Conservation (phyloP, 2,329 filamentous ascomycete species). For the Macrophomina tecta region DNA sequence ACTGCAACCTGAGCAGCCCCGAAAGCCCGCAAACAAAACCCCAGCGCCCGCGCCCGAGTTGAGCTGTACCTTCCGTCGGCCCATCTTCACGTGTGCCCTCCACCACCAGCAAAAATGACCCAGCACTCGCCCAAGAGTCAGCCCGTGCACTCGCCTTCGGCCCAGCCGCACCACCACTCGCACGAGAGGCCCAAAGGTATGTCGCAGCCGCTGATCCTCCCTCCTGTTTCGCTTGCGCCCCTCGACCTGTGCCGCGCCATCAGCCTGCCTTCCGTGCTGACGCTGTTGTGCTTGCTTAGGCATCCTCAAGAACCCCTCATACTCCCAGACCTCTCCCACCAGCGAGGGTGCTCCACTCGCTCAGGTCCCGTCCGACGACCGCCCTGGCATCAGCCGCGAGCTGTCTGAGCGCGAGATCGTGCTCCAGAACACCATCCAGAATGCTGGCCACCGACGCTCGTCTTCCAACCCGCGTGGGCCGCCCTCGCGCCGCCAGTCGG, state of each 20-base stretch:
- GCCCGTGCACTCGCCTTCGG: conserved; percentile 37
- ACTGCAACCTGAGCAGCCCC: background rate
- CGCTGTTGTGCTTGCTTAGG: conserved; percentile 58
- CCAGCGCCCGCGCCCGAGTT: background rate
- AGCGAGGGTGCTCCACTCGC: conserved; percentile 42
- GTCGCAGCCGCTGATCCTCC: conserved; percentile 27
- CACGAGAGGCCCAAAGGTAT: conserved; percentile 53
- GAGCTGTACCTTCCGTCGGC: conserved; percentile 1
- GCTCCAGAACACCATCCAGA: conserved; percentile 90
- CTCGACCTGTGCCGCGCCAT: background rate
- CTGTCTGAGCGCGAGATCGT: conserved; percentile 84
- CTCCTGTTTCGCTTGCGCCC: background rate
- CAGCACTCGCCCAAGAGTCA: conserved; percentile 43
- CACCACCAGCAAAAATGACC: conserved; percentile 37
- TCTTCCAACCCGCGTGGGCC: conserved; percentile 73
- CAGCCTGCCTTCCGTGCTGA: conserved; percentile 14
- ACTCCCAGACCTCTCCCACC: conserved; percentile 56
- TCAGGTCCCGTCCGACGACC: conserved; percentile 41
- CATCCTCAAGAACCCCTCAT: conserved; percentile 86
- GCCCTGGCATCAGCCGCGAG: conserved; percentile 55
- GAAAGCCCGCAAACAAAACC: background rate
- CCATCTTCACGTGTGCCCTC: conserved; percentile 16
- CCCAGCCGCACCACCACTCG: conserved; percentile 36
- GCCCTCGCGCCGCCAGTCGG: conserved; percentile 75
- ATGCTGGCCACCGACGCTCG: conserved; percentile 85